These are phyloP conservation scores for Yamadazyma kitorensis DNA, from an alignment of 805 yeast genomes.

Conservation along the genomic window DNA sequence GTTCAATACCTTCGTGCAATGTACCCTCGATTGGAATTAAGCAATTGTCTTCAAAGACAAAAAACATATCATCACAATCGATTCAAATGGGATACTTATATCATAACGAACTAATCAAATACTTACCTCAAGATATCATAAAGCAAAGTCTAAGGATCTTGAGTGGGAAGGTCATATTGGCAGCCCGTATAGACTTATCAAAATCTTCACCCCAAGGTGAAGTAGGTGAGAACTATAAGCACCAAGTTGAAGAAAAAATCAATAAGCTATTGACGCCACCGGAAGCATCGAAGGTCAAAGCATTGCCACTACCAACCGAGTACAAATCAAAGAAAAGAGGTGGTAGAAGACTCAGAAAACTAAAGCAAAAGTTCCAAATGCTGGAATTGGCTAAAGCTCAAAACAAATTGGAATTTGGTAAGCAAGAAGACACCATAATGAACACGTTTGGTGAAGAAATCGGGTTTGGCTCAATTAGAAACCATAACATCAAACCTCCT, in stretches of 20 bases:
- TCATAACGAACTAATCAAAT: slow-evolving; percentile 55
- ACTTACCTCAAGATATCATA: slow-evolving; percentile 55
- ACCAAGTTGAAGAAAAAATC: slow-evolving; percentile 60
- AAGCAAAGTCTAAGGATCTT: slow-evolving; percentile 74
- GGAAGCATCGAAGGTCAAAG: slow-evolving; percentile 53
- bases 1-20: slow-evolving; percentile 79
- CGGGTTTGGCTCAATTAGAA: slow-evolving; percentile 67
- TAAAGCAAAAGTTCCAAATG: slow-evolving; percentile 75
- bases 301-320: slow-evolving; percentile 75
- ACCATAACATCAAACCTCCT: slow-evolving; percentile 25
- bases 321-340: slow-evolving; percentile 79
- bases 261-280: slow-evolving; percentile 81
- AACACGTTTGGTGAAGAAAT: slow-evolving; percentile 78
- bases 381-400: slow-evolving; percentile 82
- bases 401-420: slow-evolving; percentile 81
- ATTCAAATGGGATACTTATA: slow-evolving; percentile 69
- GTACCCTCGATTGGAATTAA: slow-evolving; percentile 70
- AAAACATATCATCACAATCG: slow-evolving; percentile 20
- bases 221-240: slow-evolving; percentile 56
- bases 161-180: slow-evolving; percentile 75
- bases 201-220: slow-evolving; percentile 41
- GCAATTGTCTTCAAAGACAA: slow-evolving; percentile 30
- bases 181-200: slow-evolving; percentile 77
- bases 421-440: slow-evolving; percentile 57
- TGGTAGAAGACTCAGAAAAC: slow-evolving; percentile 75